These are phyloP conservation scores for Cicer bijugum DNA, from an alignment of 306 rosid genomes.

Conservation along the genomic window DNA sequence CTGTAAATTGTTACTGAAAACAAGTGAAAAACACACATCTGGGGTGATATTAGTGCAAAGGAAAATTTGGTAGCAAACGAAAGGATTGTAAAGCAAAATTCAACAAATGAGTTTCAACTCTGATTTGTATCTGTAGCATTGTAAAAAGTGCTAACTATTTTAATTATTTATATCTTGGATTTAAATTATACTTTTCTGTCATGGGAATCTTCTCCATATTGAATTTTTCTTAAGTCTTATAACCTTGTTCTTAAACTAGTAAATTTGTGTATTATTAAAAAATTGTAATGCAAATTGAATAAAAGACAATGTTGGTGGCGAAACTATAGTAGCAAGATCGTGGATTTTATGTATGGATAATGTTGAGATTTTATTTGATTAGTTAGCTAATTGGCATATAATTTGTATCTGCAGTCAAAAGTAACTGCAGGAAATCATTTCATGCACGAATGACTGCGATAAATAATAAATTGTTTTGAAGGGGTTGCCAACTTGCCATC, in stretches of 20 bases:
- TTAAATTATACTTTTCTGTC: not conserved
- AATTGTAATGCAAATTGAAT: too few relatives aligned
- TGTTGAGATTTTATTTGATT: not conserved
- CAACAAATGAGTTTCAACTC: not conserved
- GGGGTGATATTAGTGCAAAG: conserved; percentile 6
- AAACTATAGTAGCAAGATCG: not conserved
- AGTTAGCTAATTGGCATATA: not conserved
- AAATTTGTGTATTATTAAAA: too few relatives aligned
- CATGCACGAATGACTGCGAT: too few relatives aligned
- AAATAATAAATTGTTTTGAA: too few relatives aligned
- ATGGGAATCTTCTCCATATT: not conserved
- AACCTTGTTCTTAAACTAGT: too few relatives aligned
- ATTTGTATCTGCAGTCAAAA: too few relatives aligned
- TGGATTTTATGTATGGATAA: not conserved
- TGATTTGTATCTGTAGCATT: conserved; percentile 23
- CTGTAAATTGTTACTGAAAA: conserved; percentile 8
- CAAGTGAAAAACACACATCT: not conserved
- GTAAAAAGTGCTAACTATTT: not conserved
- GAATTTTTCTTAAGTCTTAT: not conserved
- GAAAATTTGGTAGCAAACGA: too few relatives aligned
- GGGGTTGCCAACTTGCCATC: too few relatives aligned
- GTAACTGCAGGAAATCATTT: too few relatives aligned
- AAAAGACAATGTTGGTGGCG: not conserved
- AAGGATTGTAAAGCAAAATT: too few relatives aligned
- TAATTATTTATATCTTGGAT: not conserved